These are phyloP conservation scores for Elaeis guineensis DNA, from an alignment of 176 grass and related monocot species.

Conservation along the genomic window DNA sequence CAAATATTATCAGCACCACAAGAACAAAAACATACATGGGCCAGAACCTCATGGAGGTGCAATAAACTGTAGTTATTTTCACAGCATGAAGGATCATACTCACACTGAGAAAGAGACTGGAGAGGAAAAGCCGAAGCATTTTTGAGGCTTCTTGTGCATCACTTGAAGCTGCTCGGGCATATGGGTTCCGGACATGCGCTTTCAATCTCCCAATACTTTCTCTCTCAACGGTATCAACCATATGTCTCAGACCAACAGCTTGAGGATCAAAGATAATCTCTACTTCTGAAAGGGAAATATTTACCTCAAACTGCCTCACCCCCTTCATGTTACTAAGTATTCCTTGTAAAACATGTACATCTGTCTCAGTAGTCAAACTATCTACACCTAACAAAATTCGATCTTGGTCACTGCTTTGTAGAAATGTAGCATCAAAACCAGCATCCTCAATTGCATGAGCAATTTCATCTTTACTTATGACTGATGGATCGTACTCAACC, in stretches of 20 bases:
- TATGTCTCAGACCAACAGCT: slow-evolving; percentile 56
- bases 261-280: slow-evolving; percentile 80
- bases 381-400: slow-evolving; percentile 57
- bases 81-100: slow-evolving; percentile 30
- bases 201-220: slow-evolving; percentile 62
- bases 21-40: not conserved
- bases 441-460: slow-evolving; percentile 87
- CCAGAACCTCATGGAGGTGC: not conserved
- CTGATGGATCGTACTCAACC: slow-evolving; percentile 46
- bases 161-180: slow-evolving; percentile 60
- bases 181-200: slow-evolving; percentile 66
- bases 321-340: slow-evolving; percentile 57
- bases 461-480: slow-evolving; percentile 58
- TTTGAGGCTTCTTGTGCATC: slow-evolving; percentile 83
- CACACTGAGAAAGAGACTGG: slow-evolving; percentile 86
- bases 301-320: slow-evolving; percentile 49
- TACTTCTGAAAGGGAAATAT: slow-evolving; percentile 44
- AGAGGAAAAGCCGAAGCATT: slow-evolving; percentile 75
- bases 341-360: slow-evolving; percentile 40
- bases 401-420: slow-evolving; percentile 81
- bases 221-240: slow-evolving; percentile 68
- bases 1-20: not conserved
- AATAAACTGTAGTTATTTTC: not conserved
- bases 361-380: slow-evolving; percentile 38
- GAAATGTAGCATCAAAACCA: slow-evolving; percentile 85